phyloP scores from a whole-genome alignment of 805 yeast genomes.

The Blastobotrys parvus region DNA sequence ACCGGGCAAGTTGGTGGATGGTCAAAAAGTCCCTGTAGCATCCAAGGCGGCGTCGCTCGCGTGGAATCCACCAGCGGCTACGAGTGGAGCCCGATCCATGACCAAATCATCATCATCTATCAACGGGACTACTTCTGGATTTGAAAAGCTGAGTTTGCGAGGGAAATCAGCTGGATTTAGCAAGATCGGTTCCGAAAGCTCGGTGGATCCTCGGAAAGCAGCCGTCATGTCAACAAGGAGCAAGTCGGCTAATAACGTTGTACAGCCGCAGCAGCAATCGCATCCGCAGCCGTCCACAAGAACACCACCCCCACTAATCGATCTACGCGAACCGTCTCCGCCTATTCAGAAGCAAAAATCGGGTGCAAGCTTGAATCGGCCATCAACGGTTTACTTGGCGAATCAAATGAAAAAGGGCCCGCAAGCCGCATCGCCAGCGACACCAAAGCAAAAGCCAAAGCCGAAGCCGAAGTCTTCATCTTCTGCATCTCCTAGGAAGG shows the following conservation, averaged over 20 bases:
- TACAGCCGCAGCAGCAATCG: background rate
- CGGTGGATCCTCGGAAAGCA: background rate
- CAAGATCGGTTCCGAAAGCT: constrained; percentile 2
- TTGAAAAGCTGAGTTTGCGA: constrained; percentile 8
- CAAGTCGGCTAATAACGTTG: background rate
- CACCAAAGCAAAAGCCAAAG: background rate
- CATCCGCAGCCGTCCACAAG: too few relatives aligned
- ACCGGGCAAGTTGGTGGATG: constrained; percentile 10
- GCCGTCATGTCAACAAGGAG: too few relatives aligned
- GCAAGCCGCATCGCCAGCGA: background rate
- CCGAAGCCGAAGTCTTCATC: background rate
- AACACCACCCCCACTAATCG: background rate
- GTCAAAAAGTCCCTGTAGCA: constrained; percentile 7
- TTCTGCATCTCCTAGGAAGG: background rate
- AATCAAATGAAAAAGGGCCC: background rate
- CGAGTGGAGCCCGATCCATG: constrained; percentile 5
- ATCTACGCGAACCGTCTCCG: background rate
- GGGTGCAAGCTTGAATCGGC: background rate
- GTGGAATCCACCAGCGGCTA: constrained; percentile 9
- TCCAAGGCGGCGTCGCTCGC: constrained; percentile 19
- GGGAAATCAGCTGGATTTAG: constrained; percentile 11
- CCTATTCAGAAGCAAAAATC: background rate
- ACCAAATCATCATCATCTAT: constrained; percentile 2
- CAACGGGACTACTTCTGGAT: constrained; percentile 3
- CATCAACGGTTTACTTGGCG: background rate